Percentiles rank a stretch among this genome's conserved stretches.
These are phyloP conservation scores for Penicillium sp. DNA, from an alignment of 2,329 filamentous ascomycete genomes.

Conservation along the genomic window DNA sequence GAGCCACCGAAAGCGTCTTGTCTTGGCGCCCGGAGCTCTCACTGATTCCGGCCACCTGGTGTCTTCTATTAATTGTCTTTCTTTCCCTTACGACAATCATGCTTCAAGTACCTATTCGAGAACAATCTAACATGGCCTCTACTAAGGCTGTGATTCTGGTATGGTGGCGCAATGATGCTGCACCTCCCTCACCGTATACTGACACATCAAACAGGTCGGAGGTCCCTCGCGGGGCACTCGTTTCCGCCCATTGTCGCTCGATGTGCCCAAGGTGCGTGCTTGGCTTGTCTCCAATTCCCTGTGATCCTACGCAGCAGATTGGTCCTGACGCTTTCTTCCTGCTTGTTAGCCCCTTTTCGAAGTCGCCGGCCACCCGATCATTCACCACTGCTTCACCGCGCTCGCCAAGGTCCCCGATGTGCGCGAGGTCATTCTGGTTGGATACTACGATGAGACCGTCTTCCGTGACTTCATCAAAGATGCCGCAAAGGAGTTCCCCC, in stretches of 20 bases:
- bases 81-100: slow-evolving; percentile 28
- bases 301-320: slow-evolving; percentile 4
- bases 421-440: slow-evolving; percentile 95
- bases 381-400: slow-evolving; percentile 94
- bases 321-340: slow-evolving; percentile 10
- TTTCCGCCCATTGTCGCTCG: slow-evolving; percentile 91
- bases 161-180: slow-evolving; percentile 33
- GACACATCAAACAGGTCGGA: slow-evolving; percentile 67
- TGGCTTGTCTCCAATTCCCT: slow-evolving; percentile 14
- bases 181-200: slow-evolving; percentile 18
- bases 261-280: slow-evolving; percentile 80
- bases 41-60: slow-evolving; percentile 18
- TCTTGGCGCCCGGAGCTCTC: slow-evolving; percentile 23
- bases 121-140: slow-evolving; percentile 52
- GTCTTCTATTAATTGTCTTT: slow-evolving; percentile 4
- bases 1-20: slow-evolving; percentile 23
- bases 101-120: slow-evolving; percentile 49
- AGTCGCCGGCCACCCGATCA: slow-evolving; percentile 95
- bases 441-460: slow-evolving; percentile 96
- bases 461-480: slow-evolving; percentile 99
- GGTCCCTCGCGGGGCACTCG: slow-evolving; percentile 93
- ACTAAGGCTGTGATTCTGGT: slow-evolving; percentile 97
- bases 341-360: slow-evolving; percentile 82
- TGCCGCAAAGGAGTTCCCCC: slow-evolving; percentile 77
- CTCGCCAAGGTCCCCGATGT: slow-evolving; percentile 88